phyloP scores from a whole-genome alignment of 257 asterid genomes.

The Penstemon barbatus region DNA sequence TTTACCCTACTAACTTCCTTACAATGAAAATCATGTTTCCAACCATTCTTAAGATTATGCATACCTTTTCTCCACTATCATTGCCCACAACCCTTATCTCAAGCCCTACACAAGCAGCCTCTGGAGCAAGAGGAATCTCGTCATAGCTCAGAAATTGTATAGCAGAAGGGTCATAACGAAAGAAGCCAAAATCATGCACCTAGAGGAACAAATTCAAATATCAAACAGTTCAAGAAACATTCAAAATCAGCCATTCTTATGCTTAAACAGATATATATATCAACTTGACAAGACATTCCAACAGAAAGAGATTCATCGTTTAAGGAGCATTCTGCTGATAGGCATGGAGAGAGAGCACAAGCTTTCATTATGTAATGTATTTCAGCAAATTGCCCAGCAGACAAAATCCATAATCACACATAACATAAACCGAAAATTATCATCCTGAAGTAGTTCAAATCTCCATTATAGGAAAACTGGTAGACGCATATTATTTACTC shows the following conservation, averaged over 20 bases:
- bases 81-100: conserved; percentile 99
- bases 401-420: neutral
- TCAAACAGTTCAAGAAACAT: neutral
- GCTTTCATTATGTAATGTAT: neutral
- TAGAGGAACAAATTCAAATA: conserved; percentile 32
- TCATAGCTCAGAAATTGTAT: conserved; percentile 92
- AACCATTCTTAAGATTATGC: conserved; percentile 8
- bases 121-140: conserved; percentile 95
- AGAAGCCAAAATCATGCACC: conserved; percentile 99
- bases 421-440: conserved; percentile 5
- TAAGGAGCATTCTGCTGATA: conserved; percentile 16
- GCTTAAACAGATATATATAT: conserved; percentile 23
- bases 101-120: conserved; percentile 95
- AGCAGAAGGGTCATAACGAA: conserved; percentile 82
- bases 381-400: conserved; percentile 4
- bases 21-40: conserved; percentile 9
- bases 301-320: conserved; percentile 9
- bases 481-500: neutral
- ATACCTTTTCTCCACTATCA: conserved; percentile 99
- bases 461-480: neutral
- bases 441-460: neutral
- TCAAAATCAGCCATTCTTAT: conserved; percentile 13
- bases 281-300: conserved; percentile 4
- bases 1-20: conserved; percentile 8
- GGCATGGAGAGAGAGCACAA: neutral